Base-by-base conservation (phyloP, 1,139 yeast genomes). In the Suhomyces terraborum region DNA sequence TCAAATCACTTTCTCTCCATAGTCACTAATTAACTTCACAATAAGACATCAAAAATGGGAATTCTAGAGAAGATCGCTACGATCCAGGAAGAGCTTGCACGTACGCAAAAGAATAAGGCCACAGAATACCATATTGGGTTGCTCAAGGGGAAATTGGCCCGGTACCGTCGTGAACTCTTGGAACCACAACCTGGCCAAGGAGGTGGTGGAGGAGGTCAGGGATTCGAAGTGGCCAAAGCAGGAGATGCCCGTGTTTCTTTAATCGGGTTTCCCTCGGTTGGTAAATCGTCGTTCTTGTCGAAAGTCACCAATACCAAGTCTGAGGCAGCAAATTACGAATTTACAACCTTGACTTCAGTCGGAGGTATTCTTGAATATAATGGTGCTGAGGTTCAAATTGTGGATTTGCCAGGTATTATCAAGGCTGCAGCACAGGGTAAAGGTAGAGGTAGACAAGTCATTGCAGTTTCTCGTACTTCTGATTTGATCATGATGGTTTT, bases 191-290 rank as follows among this genome's bases (percentile, higher is more conserved):
- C 93, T 2, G 77, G 77, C 5, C 72, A 62, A 51, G 86, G 93
- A 1, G 73, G 86, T 7, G 75, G 86, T 8, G 82, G 86, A 8
- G 83, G 85, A 17, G 94, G 97, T 4, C 88, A 85, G 52, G 98
- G 98, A 1, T 93, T 93, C 60, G 98, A 93, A 65, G 97, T 93
- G 4, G 82, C 91, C 40, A 93, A 93, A 61, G 86, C 94, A 24
- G 98, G 98, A 21, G 97, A 91, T 71, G 98, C 98, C 1, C 75
- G 98, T 51, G 96, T 88, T 1, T 95, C 95, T 13, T 72, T 93
- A 41, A 91, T 93, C 64, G 98, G 98, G 37, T 93, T 91, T 63
- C 98, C 98, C 8, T 89, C 97, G 3, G 98, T 93, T 19, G 98
- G 98, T 62, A 93, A 93, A 60, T 89, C 97, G 1, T 88, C 96